These are phyloP conservation scores for Gamarada debralockiae DNA, from an alignment of 495 filamentous ascomycete species.

Conservation along the genomic window DNA sequence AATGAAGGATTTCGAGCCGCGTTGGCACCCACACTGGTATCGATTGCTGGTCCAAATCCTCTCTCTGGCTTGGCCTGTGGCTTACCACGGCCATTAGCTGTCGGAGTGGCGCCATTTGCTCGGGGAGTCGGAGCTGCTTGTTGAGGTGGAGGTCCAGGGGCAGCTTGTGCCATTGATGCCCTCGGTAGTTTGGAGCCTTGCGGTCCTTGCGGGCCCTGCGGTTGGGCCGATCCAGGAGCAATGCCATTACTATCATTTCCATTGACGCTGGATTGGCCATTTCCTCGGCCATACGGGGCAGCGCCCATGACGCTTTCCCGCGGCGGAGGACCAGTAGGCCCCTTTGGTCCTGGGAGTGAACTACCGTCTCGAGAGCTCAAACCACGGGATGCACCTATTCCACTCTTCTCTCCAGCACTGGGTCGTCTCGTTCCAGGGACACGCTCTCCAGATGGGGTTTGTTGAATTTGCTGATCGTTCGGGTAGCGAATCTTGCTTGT, in stretches of 20 bases:
- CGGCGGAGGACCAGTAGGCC: slow-evolving; percentile 43
- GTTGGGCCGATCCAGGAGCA: slow-evolving; percentile 25
- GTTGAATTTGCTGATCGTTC: slow-evolving; percentile 61
- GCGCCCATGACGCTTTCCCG: slow-evolving; percentile 52
- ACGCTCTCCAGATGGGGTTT: slow-evolving; percentile 31
- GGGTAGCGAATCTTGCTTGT: slow-evolving; percentile 96
- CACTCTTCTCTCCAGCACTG: slow-evolving; percentile 32
- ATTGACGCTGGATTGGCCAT: slow-evolving; percentile 26
- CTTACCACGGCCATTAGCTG: slow-evolving; percentile 18
- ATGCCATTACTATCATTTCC: slow-evolving; percentile 25
- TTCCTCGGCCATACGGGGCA: slow-evolving; percentile 23
- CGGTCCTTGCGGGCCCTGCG: slow-evolving; percentile 32
- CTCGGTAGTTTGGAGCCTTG: slow-evolving; percentile 62
- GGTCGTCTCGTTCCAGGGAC: slow-evolving; percentile 33
- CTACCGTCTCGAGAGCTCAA: slow-evolving; percentile 61
- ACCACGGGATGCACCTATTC: slow-evolving; percentile 29
- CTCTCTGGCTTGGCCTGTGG: slow-evolving; percentile 29
- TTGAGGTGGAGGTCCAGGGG: slow-evolving; percentile 80
- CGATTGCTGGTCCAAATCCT: slow-evolving; percentile 45
- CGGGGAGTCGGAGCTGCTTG: slow-evolving; percentile 81
- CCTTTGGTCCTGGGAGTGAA: slow-evolving; percentile 50
- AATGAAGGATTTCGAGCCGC: slow-evolving; percentile 13
- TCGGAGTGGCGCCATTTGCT: slow-evolving; percentile 37
- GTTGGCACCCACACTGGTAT: slow-evolving; percentile 30
- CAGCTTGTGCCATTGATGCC: slow-evolving; percentile 64